Evolutionary conservation across 805 yeast species (phyloP), one percentile per base, ranked within the genome.

Genomic region (Ogataea paraovalis): DNA sequence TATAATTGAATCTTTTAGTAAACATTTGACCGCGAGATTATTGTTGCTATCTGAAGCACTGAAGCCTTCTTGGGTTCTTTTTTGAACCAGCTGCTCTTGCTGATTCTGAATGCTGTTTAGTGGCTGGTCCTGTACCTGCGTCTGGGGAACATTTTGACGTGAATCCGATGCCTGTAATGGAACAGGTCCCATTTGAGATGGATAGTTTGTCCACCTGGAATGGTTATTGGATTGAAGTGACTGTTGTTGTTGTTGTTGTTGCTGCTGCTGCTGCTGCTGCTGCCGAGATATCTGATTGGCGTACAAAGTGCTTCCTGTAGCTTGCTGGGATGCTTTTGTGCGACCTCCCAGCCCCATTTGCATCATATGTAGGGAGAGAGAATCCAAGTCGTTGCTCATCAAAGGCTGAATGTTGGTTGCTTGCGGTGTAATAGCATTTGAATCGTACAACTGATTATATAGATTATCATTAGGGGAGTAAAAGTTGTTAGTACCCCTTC

Each of bases 1-100:
- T 34, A 78, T 73, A 37, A 75, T 74, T 0, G 73, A 66, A 41
- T 83, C 80, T 59, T 82, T 84, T 43, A 82, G 65, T 47, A 73
- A 73, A 43, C 84, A 57, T 52, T 80, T 80, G 42, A 78, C 63
- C 53, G 73, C 74, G 47, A 78, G 61, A 45, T 68, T 64, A 41
- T 76, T 79, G 12, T 52, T 30, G 2, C 62, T 14, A 12, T 30
- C 67, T 10, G 53, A 25, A 23, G 14, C 6, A 25, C 28, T 25
- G 28, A 25, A 25, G 6, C 28, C 41, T 12, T 18, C 38, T 16
- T 18, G 38, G 3, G 38, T 6, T 7, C 5, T 16, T 5, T 23
- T 22, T 39, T 22, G 47, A n/a, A n/a, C n/a, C 30, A 7, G 32
- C 19, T 39, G 34, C 16, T 7, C n/a, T 30, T 12, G 34, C 14